Conservation (phyloP, 1,284 basidiomycete species). For the Leccinum ambiguum region DNA sequence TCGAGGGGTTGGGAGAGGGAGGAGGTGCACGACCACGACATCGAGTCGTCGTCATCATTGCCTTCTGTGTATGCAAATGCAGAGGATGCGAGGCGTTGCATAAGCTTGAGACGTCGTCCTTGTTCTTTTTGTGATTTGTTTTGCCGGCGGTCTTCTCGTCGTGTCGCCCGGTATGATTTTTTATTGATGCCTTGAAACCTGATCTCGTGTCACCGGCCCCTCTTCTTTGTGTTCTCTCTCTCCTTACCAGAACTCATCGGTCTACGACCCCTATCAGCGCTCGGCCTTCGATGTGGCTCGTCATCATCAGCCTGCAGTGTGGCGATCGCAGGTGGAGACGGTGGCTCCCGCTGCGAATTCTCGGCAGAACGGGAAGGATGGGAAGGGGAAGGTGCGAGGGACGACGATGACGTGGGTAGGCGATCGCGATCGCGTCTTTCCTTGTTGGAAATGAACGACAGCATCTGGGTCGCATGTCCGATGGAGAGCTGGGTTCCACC, state of each 20-base stretch:
- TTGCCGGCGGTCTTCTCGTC: not conserved
- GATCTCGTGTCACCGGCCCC: not conserved
- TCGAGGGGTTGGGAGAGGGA: too few relatives aligned
- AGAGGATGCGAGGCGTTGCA: too few relatives aligned
- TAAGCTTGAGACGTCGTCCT: too few relatives aligned
- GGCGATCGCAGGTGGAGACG: slow-evolving; percentile 32
- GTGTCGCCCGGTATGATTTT: not conserved
- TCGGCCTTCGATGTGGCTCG: slow-evolving; percentile 21
- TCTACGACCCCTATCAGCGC: slow-evolving; percentile 24
- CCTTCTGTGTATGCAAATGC: too few relatives aligned
- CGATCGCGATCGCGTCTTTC: slow-evolving; percentile 31
- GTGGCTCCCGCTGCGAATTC: slow-evolving; percentile 27
- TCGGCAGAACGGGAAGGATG: slow-evolving; percentile 17
- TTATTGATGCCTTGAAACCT: not conserved
- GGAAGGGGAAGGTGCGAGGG: slow-evolving; percentile 23
- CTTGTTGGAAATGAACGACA: slow-evolving; percentile 27
- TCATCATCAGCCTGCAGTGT: slow-evolving; percentile 32
- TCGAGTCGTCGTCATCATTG: too few relatives aligned
- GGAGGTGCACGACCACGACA: too few relatives aligned
- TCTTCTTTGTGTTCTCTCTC: not conserved
- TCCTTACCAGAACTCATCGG: slow-evolving; percentile 30
- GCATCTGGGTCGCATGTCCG: slow-evolving; percentile 21
- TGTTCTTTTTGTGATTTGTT: not conserved
- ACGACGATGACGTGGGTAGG: slow-evolving; percentile 21
- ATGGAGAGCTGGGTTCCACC: slow-evolving; percentile 28